Percentiles rank a stretch among this genome's conserved stretches.
Evolutionary conservation across 495 filamentous ascomycete genomes (phyloP).

Genomic region (Hypoxylon trugodes): DNA sequence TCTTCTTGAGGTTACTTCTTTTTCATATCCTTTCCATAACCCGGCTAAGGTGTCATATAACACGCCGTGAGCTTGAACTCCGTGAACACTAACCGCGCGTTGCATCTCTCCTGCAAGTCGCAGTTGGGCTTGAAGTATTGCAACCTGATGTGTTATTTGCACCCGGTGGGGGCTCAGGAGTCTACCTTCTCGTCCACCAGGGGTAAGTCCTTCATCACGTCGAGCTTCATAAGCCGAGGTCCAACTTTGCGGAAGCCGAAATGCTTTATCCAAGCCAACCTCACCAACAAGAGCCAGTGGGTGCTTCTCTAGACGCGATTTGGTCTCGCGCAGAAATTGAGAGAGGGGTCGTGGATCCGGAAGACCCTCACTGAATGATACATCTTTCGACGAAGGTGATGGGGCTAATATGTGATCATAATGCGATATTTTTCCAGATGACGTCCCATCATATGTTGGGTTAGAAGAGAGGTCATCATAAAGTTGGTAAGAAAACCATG

Average conservation of each 20-base stretch:
- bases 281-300: slow-evolving; percentile 84
- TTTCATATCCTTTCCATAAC: slow-evolving; percentile 86
- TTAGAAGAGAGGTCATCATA: slow-evolving; percentile 65
- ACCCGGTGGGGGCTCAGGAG: slow-evolving; percentile 78
- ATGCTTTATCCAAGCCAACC: slow-evolving; percentile 85
- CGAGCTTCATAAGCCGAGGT: slow-evolving; percentile 38
- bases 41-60: slow-evolving; percentile 77
- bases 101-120: slow-evolving; percentile 81
- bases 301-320: slow-evolving; percentile 65
- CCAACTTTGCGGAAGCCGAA: slow-evolving; percentile 79
- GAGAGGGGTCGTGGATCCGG: slow-evolving; percentile 77
- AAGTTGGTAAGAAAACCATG: slow-evolving; percentile 95
- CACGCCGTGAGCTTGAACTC: slow-evolving; percentile 88
- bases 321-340: slow-evolving; percentile 70
- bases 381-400: slow-evolving; percentile 58
- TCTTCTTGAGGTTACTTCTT: slow-evolving; percentile 69
- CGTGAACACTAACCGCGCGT: slow-evolving; percentile 85
- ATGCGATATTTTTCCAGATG: slow-evolving; percentile 67
- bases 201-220: slow-evolving; percentile 67
- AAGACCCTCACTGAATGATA: slow-evolving; percentile 69
- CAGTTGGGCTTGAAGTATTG: slow-evolving; percentile 82
- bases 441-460: slow-evolving; percentile 47
- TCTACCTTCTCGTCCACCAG: slow-evolving; percentile 83
- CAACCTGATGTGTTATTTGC: slow-evolving; percentile 77
- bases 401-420: slow-evolving; percentile 75